Evolutionary conservation across 2,329 filamentous ascomycete species (phyloP).

Genomic region (Curvularia eragrostidis): DNA sequence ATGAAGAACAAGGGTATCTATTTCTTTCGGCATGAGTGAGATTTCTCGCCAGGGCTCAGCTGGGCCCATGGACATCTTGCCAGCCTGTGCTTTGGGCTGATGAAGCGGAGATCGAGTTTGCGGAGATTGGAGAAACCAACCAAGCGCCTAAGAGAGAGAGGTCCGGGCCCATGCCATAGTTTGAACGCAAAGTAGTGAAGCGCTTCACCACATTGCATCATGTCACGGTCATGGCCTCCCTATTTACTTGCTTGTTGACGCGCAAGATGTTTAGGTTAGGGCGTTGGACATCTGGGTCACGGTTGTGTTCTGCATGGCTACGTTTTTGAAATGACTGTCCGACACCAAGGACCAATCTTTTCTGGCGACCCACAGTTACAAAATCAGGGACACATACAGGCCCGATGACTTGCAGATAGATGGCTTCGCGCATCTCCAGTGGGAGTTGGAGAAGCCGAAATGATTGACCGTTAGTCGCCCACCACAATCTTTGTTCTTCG

Average conservation of each 20-base stretch:
- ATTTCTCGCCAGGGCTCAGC: not conserved
- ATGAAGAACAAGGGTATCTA: slow-evolving; percentile 26
- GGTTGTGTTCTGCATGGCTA: slow-evolving; percentile 1
- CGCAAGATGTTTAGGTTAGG: slow-evolving; percentile 22
- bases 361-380: not conserved
- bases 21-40: slow-evolving; percentile 25
- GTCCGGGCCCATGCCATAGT: not conserved
- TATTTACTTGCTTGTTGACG: slow-evolving; percentile 13
- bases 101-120: slow-evolving; percentile 28
- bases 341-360: slow-evolving; percentile 11
- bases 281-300: slow-evolving; percentile 18
- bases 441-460: slow-evolving; percentile 24
- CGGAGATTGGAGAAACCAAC: slow-evolving; percentile 3
- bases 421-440: slow-evolving; percentile 16
- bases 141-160: not conserved
- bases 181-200: slow-evolving; percentile 1
- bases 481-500: slow-evolving; percentile 26
- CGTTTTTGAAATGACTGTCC: slow-evolving; percentile 3
- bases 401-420: slow-evolving; percentile 24
- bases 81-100: slow-evolving; percentile 23
- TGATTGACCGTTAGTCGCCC: slow-evolving; percentile 16
- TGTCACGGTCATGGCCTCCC: slow-evolving; percentile 10
- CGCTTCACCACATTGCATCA: slow-evolving; percentile 14
- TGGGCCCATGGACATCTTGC: slow-evolving; percentile 22
- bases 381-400: slow-evolving; percentile 18